Evolutionary conservation across 805 yeast species (phyloP).

Genomic region (Tanozyma kutaoensis): DNA sequence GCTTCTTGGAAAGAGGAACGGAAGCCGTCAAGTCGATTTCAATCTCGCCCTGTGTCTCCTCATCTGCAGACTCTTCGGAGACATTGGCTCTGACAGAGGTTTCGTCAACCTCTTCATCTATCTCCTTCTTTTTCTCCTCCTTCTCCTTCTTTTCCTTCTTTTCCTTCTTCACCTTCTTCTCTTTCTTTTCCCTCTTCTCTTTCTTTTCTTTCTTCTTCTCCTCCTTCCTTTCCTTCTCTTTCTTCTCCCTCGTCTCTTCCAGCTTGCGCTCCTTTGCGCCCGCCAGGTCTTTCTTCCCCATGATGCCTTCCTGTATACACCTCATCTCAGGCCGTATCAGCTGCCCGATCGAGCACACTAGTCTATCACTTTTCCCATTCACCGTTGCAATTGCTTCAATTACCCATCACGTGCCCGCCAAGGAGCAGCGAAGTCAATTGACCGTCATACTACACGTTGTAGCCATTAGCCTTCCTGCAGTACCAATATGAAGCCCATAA

Average conservation of each 20-base stretch:
- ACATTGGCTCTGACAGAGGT: not conserved
- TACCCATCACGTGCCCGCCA: not conserved
- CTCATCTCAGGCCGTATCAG: not conserved
- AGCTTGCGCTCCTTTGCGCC: not conserved
- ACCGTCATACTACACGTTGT: not conserved
- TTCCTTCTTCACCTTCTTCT: not conserved
- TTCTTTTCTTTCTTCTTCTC: not conserved
- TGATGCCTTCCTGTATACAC: not conserved
- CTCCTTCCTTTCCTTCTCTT: not conserved
- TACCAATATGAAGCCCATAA: not conserved
- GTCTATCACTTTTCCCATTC: not conserved
- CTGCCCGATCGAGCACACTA: not conserved
- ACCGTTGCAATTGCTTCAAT: not conserved
- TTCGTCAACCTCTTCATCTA: not conserved
- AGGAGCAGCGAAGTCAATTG: not conserved
- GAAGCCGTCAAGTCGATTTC: not conserved
- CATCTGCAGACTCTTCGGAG: not conserved
- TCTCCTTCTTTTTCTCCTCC: too few species aligned
- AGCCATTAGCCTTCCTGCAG: not conserved
- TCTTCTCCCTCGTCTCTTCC: not conserved
- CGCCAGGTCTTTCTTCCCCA: not conserved
- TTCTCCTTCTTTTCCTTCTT: too few species aligned
- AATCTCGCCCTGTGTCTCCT: not conserved
- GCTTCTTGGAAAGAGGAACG: not conserved
- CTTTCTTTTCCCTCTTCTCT: not conserved